Base-by-base conservation (phyloP, 768 basidiomycete species). In the Dacryopinax primogenitus region DNA sequence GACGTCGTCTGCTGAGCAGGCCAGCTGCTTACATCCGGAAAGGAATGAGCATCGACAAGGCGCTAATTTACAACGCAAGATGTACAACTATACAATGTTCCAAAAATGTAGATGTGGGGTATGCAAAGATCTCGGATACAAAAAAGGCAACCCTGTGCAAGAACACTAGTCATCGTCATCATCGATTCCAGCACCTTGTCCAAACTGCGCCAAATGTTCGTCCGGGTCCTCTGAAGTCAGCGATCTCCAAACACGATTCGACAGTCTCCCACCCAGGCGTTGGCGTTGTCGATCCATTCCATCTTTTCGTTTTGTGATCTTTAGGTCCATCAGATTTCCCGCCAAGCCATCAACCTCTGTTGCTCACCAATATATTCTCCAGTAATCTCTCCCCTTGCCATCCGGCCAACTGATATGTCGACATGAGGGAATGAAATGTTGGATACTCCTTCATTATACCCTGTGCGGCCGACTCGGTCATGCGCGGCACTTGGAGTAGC, bases 361-460 rank as follows among this genome's bases (percentile, higher is more conserved):
- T 4, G 4, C 51, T 26, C 51, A 58, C 51, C 18, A 58, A 18
- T 9, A 58, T 32, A 4, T 58, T 30, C 21, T 58, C 3, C 26
- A 58, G 26, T 7, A 58, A 18, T 3, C 26, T 3, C 51, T 58
- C 51, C 7, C 51, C 51, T 32, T 30, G 11, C 51, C 51, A 58
- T 11, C 26, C 26, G 4, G 51, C 61, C 16, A 34, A 39, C 37
- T 70, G 65, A 36, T 69, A 70, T 36, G 68, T 33, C 34, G 62
- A 63, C 32, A 72, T 51, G 30, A 71, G 30, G 41, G 45, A 41
- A 61, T 64, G 63, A 16, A 68, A 44, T 7, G 72, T 70, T 23
- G 68, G 69, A 47, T 67, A 69, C 23, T 66, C 33, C 13, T 58
- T 45, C 28, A 67, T 68, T 21, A 72, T 67, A 0, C 67, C 71